Evolutionary conservation across 2,329 filamentous ascomycete genomes (phyloP).

Genomic region (Cytospora leucostoma): DNA sequence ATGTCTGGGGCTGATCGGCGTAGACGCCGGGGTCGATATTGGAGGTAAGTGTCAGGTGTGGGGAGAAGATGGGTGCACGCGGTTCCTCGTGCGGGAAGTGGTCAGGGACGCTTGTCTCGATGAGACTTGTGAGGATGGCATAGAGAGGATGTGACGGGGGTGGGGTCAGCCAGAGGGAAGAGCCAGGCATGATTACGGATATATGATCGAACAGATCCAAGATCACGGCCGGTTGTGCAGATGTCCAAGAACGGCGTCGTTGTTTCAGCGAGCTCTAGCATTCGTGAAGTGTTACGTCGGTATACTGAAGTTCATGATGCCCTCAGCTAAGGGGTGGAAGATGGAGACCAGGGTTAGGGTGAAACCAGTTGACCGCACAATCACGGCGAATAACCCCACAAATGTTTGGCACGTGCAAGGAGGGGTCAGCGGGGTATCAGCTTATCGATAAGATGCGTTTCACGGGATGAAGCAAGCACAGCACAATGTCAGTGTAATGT

Average conservation of each 20-base stretch:
- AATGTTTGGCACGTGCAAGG: background rate
- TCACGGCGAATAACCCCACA: too few species aligned
- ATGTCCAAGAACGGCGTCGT: too few species aligned
- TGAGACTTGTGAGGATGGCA: conserved; percentile 31
- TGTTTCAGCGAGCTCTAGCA: too few species aligned
- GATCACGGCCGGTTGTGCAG: background rate
- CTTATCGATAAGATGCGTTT: background rate
- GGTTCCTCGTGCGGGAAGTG: conserved; percentile 31
- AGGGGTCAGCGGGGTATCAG: background rate
- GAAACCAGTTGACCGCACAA: too few species aligned
- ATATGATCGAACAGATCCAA: too few species aligned
- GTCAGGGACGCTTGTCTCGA: conserved; percentile 32
- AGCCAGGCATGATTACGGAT: conserved; percentile 36
- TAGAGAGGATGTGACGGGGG: conserved; percentile 33
- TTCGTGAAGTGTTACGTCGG: too few species aligned
- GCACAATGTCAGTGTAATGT: too few species aligned
- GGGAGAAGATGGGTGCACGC: conserved; percentile 31
- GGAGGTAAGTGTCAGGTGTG: conserved; percentile 38
- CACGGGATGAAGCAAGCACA: too few species aligned
- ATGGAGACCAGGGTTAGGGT: too few species aligned
- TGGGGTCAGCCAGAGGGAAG: conserved; percentile 39
- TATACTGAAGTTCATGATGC: too few species aligned
- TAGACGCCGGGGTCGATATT: conserved; percentile 32
- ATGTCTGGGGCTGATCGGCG: conserved; percentile 33
- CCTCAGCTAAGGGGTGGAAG: too few species aligned